Evolutionary conservation across 352 stramenopile species (phyloP).

Genomic region (Pythium oligandrum): DNA sequence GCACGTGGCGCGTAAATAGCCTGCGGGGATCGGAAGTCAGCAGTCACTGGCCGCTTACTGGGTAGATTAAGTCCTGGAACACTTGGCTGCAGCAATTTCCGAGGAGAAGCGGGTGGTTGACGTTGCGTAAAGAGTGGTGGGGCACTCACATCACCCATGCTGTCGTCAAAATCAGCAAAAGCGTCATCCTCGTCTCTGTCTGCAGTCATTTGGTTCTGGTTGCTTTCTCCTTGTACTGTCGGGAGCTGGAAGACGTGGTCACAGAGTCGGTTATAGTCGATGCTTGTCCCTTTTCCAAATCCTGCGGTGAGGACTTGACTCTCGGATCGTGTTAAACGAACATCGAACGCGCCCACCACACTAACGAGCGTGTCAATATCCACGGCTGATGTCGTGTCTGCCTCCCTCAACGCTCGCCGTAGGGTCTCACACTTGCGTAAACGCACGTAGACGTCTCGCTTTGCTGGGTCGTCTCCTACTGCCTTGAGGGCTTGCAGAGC

Average conservation of each 20-base stretch:
- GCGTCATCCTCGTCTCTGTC: conserved; percentile 1
- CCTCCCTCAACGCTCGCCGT: conserved; percentile 5
- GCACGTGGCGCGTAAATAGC: no score
- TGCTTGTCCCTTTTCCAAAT: conserved; percentile 2
- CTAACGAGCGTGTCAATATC: conserved; percentile 1
- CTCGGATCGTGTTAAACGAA: conserved; percentile 2
- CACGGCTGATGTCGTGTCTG: conserved; percentile 3
- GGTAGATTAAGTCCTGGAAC: no score
- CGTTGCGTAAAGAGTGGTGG: no score
- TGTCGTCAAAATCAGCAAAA: conserved; percentile 4
- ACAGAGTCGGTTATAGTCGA: conserved; percentile 19
- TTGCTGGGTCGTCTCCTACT: not conserved
- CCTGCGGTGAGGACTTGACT: conserved; percentile 1
- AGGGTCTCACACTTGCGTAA: conserved; percentile 7
- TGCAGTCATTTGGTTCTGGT: conserved; percentile 4
- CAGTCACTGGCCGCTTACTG: no score
- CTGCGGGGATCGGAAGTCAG: no score
- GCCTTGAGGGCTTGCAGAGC: not conserved
- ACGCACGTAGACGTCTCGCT: conserved; percentile 3
- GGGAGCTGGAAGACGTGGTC: conserved; percentile 13
- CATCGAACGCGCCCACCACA: conserved; percentile 10
- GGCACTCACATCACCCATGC: no score
- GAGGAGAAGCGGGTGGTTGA: no score
- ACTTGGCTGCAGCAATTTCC: no score
- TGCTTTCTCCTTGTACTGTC: no score